phyloP scores from a whole-genome alignment of 2,329 filamentous ascomycete species.

The Colletotrichum destructivum region DNA sequence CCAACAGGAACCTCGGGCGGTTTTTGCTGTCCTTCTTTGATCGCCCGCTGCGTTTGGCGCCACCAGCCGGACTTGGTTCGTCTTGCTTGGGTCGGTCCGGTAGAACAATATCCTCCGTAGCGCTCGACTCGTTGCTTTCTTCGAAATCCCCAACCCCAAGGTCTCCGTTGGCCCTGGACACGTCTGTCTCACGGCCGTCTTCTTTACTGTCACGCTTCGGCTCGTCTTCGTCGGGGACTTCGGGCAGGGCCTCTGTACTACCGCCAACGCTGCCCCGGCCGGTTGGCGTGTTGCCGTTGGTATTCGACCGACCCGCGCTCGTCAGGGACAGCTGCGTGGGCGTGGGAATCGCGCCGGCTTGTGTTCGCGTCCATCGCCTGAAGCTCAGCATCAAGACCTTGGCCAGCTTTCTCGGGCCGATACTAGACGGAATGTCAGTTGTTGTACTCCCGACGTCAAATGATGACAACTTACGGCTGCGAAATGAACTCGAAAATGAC shows the following conservation, averaged over 20 bases:
- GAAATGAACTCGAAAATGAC: conserved; percentile 55
- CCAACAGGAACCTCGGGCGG: conserved; percentile 51
- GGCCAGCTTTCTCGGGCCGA: conserved; percentile 56
- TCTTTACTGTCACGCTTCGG: not conserved
- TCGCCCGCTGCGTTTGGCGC: not conserved
- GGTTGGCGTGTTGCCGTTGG: not conserved
- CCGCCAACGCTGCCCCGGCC: not conserved
- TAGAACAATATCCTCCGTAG: not conserved
- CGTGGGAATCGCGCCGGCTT: conserved; percentile 5
- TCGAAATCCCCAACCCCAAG: not conserved
- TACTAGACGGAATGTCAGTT: conserved; percentile 42
- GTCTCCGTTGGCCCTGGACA: not conserved
- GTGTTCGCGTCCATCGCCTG: conserved; percentile 46
- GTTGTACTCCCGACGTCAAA: not conserved
- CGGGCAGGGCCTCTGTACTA: not conserved
- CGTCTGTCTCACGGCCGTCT: fast-evolving
- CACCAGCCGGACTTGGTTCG: not conserved
- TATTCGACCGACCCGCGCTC: not conserved
- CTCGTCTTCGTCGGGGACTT: not conserved
- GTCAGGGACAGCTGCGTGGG: conserved; percentile 8
- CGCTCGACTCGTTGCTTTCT: not conserved
- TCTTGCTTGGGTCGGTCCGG: not conserved
- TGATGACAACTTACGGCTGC: conserved; percentile 51
- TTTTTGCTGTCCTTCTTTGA: not conserved
- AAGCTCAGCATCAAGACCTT: conserved; percentile 50